Evolutionary conservation across 805 yeast species (phyloP).

Genomic region (Yarrowia divulgata): DNA sequence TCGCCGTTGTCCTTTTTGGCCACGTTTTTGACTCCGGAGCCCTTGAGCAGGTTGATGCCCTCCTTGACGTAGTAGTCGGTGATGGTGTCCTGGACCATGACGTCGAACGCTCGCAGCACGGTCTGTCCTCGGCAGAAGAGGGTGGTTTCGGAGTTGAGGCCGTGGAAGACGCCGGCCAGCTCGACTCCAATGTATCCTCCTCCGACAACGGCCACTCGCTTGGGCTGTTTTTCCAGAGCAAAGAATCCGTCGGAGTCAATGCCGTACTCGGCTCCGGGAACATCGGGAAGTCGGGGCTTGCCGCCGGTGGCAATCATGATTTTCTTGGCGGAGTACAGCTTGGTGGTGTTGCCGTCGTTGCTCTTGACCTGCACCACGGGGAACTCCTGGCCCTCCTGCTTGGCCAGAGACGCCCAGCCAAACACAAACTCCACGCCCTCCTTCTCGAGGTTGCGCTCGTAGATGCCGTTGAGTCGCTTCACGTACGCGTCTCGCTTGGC

Average conservation of each 20-base stretch:
- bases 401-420: conserved; percentile 81
- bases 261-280: conserved; percentile 85
- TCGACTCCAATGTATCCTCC: conserved; percentile 98
- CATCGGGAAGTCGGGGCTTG: conserved; percentile 71
- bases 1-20: conserved; percentile 56
- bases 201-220: conserved; percentile 92
- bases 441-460: conserved; percentile 81
- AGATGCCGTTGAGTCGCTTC: conserved; percentile 86
- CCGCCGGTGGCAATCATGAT: conserved; percentile 95
- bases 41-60: conserved; percentile 83
- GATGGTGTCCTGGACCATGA: conserved; percentile 74
- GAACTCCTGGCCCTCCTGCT: conserved; percentile 49
- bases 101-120: conserved; percentile 87
- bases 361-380: conserved; percentile 71
- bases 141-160: conserved; percentile 85
- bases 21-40: conserved; percentile 57
- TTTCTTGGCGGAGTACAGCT: conserved; percentile 77
- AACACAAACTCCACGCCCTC: conserved; percentile 88
- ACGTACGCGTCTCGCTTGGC: conserved; percentile 92
- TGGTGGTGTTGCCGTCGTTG: conserved; percentile 57
- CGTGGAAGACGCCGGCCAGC: conserved; percentile 91
- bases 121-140: conserved; percentile 90
- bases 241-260: conserved; percentile 92
- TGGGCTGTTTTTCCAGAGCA: conserved; percentile 79
- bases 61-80: conserved; percentile 80